A percentile compares a stretch with the other conserved stretches of the same genome.
Evolutionary conservation across 2,329 filamentous ascomycete species (phyloP).

Genomic region (Fusarium chaquense): DNA sequence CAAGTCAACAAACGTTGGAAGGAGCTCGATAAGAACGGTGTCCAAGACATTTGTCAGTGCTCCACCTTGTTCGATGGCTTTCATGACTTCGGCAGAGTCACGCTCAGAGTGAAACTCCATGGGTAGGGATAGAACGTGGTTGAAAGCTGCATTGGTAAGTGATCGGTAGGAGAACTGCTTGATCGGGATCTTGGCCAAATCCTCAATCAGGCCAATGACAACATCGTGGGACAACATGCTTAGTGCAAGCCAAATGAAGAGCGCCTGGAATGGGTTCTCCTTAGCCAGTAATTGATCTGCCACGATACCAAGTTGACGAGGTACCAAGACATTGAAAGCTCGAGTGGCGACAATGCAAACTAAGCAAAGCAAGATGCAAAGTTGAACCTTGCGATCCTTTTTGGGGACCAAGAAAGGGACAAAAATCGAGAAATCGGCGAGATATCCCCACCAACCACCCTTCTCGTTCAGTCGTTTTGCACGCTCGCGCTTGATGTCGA

Average conservation of each 20-base stretch:
- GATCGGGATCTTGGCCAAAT: slow-evolving; percentile 51
- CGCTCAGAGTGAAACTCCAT: slow-evolving; percentile 78
- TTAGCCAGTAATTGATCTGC: slow-evolving; percentile 47
- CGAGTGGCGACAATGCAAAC: slow-evolving; percentile 43
- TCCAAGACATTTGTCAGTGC: slow-evolving; percentile 71
- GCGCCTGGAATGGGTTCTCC: slow-evolving; percentile 33
- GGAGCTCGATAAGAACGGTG: slow-evolving; percentile 68
- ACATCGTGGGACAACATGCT: slow-evolving; percentile 23
- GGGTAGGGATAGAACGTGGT: slow-evolving; percentile 75
- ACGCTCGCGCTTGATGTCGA: slow-evolving; percentile 46
- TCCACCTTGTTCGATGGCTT: slow-evolving; percentile 72
- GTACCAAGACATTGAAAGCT: slow-evolving; percentile 50
- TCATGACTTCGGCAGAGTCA: slow-evolving; percentile 72
- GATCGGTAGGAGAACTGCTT: slow-evolving; percentile 61
- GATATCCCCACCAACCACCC: slow-evolving; percentile 51
- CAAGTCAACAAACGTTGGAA: slow-evolving; percentile 73
- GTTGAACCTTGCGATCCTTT: slow-evolving; percentile 50
- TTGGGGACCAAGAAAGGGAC: slow-evolving; percentile 50
- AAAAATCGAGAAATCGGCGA: slow-evolving; percentile 50
- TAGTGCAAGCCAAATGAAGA: slow-evolving; percentile 39
- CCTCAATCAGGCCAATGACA: slow-evolving; percentile 32
- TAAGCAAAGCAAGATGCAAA: slow-evolving; percentile 44
- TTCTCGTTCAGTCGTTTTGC: slow-evolving; percentile 46
- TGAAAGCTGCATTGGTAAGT: slow-evolving; percentile 71
- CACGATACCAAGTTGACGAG: slow-evolving; percentile 50